Evolutionary conservation across 345 rosid genomes (phyloP), one percentile per base, ranked within the genome.

Genomic region (Fremontodendron californicum): DNA sequence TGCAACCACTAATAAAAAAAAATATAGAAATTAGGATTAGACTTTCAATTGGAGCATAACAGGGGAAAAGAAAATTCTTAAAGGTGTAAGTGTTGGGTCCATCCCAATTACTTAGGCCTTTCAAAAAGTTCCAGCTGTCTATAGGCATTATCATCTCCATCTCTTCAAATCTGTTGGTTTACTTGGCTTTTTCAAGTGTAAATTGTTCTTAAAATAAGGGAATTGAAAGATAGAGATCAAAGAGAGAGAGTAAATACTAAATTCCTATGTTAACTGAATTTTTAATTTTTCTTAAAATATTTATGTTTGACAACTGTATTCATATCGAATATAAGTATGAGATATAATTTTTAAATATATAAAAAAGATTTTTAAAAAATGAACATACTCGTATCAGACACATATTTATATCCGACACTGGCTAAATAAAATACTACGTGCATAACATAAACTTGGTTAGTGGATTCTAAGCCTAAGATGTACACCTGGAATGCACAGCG

Each of bases 1-100:
- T 61, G 42, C 77, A 78, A 12, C 87, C 84, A 80, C 77, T 73
- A 69, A 40, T 19, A 29, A 40, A 52, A 39, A 11, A 19, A 4
- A 6, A 40, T 19, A 12, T 33, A 16, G 12, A 23, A 62, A 9
- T 21, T 51, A 19, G 25, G 19, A 12, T 40, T 9, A 16, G 72
- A 19, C 37, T 57, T 37, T 58, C 68, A 66, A 75, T 75, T 57
- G 73, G 25, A 76, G n/a, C 69, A 51, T 40, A 64, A 62, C 39
- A 10, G 1, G 7, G 33, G 15, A 27, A 65, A 68, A 13, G 33
- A 43, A 29, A 65, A 71, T 27, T 43, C 43, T 16, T 51, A 49
- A 60, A 71, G 37, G 61, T 35, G 2, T 37, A 21, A 3, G 27
- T 72, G 40, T 54, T 67, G 72, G 73, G 63, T 45, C 60, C 77